phyloP scores from a whole-genome alignment of 192 early-diverging fungal genomes.

The Coemansia sp. region DNA sequence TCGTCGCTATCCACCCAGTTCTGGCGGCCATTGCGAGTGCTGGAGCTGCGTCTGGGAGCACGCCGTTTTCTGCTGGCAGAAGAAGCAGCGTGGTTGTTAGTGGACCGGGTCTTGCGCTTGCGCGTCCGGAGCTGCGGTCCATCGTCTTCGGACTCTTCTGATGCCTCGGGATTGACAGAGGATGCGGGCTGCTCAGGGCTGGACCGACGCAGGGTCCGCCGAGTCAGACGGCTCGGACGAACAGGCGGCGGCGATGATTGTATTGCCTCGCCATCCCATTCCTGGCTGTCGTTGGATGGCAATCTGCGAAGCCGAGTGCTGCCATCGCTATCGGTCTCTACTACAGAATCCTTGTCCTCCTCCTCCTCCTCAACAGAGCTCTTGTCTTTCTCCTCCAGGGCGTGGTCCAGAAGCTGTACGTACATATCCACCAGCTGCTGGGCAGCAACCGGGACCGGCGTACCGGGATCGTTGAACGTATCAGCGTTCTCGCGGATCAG shows the following conservation, averaged over 20 bases:
- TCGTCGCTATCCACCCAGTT: background rate
- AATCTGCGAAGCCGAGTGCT: background rate
- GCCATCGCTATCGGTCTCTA: background rate
- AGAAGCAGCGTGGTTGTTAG: background rate
- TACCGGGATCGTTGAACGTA: slow-evolving; percentile 63
- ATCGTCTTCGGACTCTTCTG: background rate
- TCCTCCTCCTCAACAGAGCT: too few species aligned
- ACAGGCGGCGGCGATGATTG: background rate
- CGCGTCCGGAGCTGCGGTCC: background rate
- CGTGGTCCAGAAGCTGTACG: slow-evolving; percentile 10
- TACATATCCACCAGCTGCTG: slow-evolving; percentile 26
- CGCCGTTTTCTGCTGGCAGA: slow-evolving; percentile 4
- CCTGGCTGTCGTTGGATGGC: background rate
- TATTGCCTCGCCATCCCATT: background rate
- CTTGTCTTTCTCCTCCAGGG: too few species aligned
- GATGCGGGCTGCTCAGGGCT: background rate
- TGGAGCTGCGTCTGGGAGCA: slow-evolving; percentile 2
- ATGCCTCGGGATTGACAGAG: too few species aligned
- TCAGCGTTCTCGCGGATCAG: slow-evolving; percentile 67
- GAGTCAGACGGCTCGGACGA: background rate
- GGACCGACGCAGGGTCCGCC: background rate
- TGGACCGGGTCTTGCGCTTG: slow-evolving; percentile 19
- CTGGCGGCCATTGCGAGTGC: background rate
- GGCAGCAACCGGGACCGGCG: slow-evolving; percentile 38
- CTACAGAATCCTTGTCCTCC: background rate